phyloP scores from a whole-genome alignment of 805 yeast genomes.

The Yamadazyma philogaea region DNA sequence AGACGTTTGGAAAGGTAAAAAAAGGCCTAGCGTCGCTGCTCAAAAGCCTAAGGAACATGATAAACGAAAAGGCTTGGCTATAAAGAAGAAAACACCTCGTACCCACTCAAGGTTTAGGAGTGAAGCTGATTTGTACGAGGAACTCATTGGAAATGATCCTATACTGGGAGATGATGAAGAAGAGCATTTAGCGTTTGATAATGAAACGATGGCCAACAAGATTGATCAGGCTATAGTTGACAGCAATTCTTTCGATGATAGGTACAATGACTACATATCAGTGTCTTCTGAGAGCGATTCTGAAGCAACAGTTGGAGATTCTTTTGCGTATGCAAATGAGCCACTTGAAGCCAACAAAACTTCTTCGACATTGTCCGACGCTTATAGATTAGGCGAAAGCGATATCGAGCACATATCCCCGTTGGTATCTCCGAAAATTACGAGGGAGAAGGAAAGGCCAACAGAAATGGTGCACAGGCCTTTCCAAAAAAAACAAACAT shows the following conservation, averaged over 20 bases:
- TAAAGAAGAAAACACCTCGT: constrained; percentile 20
- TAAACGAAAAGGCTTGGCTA: constrained; percentile 37
- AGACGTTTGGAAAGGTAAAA: constrained; percentile 20
- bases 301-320: neutral
- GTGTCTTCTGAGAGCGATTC: constrained; percentile 8
- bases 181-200: constrained; percentile 2
- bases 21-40: constrained; percentile 1
- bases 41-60: constrained; percentile 11
- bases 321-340: too few species aligned
- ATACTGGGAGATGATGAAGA: constrained; percentile 3
- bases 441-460: neutral
- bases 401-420: neutral
- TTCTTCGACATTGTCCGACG: neutral
- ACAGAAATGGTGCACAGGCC: neutral
- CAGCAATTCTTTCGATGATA: constrained; percentile 11
- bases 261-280: constrained; percentile 9
- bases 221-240: constrained; percentile 3
- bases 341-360: neutral
- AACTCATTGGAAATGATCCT: constrained; percentile 7
- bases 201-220: neutral
- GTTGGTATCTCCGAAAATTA: neutral
- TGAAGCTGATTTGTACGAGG: constrained; percentile 12
- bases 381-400: neutral
- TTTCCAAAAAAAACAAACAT: neutral
- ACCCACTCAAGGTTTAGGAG: constrained; percentile 1